Evolutionary conservation across 306 rosid genomes (phyloP).

Genomic region (Ceratonia siliqua): DNA sequence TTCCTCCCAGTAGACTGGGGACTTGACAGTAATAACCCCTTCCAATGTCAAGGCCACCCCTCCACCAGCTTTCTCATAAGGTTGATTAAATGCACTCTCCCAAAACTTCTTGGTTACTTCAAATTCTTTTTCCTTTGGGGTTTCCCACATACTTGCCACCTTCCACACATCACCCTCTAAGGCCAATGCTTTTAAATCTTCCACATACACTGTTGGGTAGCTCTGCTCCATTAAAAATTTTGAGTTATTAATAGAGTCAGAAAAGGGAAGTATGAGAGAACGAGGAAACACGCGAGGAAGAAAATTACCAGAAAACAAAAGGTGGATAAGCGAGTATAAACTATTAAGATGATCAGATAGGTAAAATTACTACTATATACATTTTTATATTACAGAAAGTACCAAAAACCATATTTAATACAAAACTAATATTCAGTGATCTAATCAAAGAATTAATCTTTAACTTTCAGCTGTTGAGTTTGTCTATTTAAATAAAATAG

Average conservation of each 20-base stretch:
- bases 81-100: slow-evolving; percentile 76
- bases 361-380: neutral
- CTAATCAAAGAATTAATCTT: neutral
- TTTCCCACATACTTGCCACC: slow-evolving; percentile 57
- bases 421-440: neutral
- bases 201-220: slow-evolving; percentile 78
- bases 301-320: neutral
- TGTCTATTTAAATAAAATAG: neutral
- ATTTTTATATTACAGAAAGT: neutral
- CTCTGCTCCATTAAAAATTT: slow-evolving; percentile 54
- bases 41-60: slow-evolving; percentile 44
- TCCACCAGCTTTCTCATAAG: slow-evolving; percentile 95
- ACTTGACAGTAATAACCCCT: slow-evolving; percentile 27
- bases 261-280: neutral
- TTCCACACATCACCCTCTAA: slow-evolving; percentile 56
- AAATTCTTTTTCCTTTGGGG: slow-evolving; percentile 49
- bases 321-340: neutral
- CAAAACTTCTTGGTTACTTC: slow-evolving; percentile 75
- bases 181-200: slow-evolving; percentile 69
- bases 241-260: neutral
- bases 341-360: neutral
- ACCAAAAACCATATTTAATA: neutral
- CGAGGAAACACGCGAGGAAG: neutral
- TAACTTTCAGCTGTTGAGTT: neutral
- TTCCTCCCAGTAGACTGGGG: slow-evolving; percentile 65